Conservation (phyloP, 2,329 filamentous ascomycete genomes). For the Talaromyces sp. region DNA sequence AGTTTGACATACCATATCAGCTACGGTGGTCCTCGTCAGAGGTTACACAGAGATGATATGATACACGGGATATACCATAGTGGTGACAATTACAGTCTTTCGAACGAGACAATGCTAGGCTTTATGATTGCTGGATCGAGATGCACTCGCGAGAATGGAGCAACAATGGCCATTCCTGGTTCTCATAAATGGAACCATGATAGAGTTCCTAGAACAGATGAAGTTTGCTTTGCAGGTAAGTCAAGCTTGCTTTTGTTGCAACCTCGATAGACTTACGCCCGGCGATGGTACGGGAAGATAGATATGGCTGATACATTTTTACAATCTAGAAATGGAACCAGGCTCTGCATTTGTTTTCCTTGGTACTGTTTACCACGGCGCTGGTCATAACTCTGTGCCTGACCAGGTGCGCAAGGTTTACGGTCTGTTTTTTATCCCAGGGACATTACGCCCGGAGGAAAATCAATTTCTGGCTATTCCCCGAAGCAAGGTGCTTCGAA, state of each 20-base stretch:
- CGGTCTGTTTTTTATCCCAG: constrained; percentile 26
- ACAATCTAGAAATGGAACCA: constrained; percentile 26
- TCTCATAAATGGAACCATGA: constrained; percentile 26
- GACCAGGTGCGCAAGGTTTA: constrained; percentile 22
- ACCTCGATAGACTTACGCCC: too few species aligned
- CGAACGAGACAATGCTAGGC: constrained; percentile 17
- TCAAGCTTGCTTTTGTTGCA: background rate
- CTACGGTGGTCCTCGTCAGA: constrained; percentile 23
- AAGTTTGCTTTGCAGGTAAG: constrained; percentile 25
- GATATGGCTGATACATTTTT: constrained; percentile 12
- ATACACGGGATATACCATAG: constrained; percentile 24
- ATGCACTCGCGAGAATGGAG: constrained; percentile 25
- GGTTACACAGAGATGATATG: constrained; percentile 27
- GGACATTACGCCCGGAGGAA: constrained; percentile 25
- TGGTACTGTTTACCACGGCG: constrained; percentile 27
- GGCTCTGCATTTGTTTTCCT: constrained; percentile 33
- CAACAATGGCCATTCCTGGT: constrained; percentile 28
- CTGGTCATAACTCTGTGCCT: constrained; percentile 22
- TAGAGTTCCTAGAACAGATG: constrained; percentile 19
- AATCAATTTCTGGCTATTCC: constrained; percentile 30
- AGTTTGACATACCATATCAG: constrained; percentile 25
- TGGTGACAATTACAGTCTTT: constrained; percentile 5
- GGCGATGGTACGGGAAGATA: too few species aligned
- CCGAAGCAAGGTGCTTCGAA: constrained; percentile 21
- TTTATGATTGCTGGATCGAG: constrained; percentile 24